Base-by-base conservation (phyloP, 2,329 filamentous ascomycete species). In the Penicillium sp. region DNA sequence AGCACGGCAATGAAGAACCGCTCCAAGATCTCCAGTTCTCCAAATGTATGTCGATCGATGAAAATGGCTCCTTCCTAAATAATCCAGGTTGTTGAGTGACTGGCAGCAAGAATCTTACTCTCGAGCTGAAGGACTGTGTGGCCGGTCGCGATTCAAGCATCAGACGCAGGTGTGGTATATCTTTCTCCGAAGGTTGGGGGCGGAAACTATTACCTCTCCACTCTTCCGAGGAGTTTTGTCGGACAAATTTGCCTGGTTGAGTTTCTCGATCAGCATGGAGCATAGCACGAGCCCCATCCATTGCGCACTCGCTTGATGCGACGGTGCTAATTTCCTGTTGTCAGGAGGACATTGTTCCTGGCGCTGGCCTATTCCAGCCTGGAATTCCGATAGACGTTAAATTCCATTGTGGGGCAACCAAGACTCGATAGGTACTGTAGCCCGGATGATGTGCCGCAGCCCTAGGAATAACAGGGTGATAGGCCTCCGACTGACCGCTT, bases 401-500 rank as follows among this genome's bases (percentile, higher is more conserved):
- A 22, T 31, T 43, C 10, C 11, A 22, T 31, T 52, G 28, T 45
- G 39, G 54, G 47, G 14, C 31, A 25, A 8, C 17, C 15, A 5
- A 20, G 28, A 8, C 35, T 50, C 4, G 48, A 14, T 17, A 50
- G 48, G 7, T 20, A 20, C 20, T 20, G 20, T 37, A 39, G n/a
- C 34, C n/a, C 11, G 14, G 25, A 28, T 11, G 49, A n/a, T 52
- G 22, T 39, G 34, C 31, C 31, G 47, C 28, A 49, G n/a, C 31
- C 7, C 47, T 7, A 39, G n/a, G 35, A n/a, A 38, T 11, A 15
- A 6, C 4, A 14, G 35, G 43, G 38, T 35, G 51, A 28, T 42
- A 20, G 25, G 7, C 5, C 35, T 45, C 38, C 12, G 38, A 31
- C 38, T 60, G 63, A 62, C 61, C 61, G 59, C 57, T 62, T 43